Evolutionary conservation across 768 basidiomycete species (phyloP).

Genomic region (Lyophyllum decastes): DNA sequence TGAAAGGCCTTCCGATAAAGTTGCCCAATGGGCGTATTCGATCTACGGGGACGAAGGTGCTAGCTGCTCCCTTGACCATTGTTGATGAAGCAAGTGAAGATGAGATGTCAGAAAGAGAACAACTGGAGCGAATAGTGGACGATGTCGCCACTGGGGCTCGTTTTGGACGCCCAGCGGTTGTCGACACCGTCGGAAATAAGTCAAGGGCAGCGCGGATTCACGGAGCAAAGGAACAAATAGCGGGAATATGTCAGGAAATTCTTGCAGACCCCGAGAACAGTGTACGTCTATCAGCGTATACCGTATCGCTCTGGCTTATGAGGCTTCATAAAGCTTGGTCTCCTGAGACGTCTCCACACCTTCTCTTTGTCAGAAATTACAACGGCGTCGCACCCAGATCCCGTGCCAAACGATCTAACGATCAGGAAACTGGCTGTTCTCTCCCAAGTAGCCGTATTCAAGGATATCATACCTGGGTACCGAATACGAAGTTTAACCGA

Average conservation of each 20-base stretch:
- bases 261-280: conserved; percentile 93
- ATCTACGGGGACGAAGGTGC: conserved; percentile 45
- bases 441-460: conserved; percentile 92
- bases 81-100: conserved; percentile 21
- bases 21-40: conserved; percentile 78
- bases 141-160: conserved; percentile 83
- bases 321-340: conserved; percentile 61
- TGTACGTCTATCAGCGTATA: conserved; percentile 46
- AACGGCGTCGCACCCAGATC: conserved; percentile 65
- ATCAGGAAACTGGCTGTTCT: conserved; percentile 89
- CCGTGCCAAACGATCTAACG: conserved; percentile 74
- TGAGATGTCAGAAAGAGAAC: conserved; percentile 29
- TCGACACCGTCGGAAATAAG: conserved; percentile 66
- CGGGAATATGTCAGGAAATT: conserved; percentile 90
- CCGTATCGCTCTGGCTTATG: conserved; percentile 1
- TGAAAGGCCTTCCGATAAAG: conserved; percentile 83
- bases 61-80: background rate
- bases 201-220: conserved; percentile 70
- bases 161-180: conserved; percentile 82
- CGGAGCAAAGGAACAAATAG: conserved; percentile 92
- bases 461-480: conserved; percentile 95
- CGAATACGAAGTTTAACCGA: conserved; percentile 91
- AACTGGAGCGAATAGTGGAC: conserved; percentile 44
- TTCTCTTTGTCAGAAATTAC: conserved; percentile 82
- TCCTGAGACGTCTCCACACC: conserved; percentile 84